A percentile compares a stretch with the other conserved stretches of the same genome.
Conservation (phyloP, 805 yeast genomes). For the Blastobotrys terrestris region DNA sequence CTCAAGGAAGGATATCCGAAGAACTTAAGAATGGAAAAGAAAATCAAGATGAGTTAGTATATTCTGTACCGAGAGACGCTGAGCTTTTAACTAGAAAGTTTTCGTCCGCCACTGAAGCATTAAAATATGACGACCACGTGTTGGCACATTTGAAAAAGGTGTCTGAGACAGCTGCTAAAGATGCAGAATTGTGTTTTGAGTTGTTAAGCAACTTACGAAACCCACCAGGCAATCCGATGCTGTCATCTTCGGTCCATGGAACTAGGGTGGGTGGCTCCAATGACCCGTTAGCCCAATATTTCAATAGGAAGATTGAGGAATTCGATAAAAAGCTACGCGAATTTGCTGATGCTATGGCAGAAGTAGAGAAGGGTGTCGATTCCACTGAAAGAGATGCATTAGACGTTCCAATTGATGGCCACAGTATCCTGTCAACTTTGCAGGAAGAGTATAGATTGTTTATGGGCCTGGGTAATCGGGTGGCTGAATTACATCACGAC, state of each 20-base stretch:
- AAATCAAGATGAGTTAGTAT: constrained; percentile 40
- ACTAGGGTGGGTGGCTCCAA: constrained; percentile 17
- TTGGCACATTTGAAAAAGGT: constrained; percentile 25
- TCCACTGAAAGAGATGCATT: constrained; percentile 24
- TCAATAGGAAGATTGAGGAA: constrained; percentile 40
- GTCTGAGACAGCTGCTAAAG: constrained; percentile 22
- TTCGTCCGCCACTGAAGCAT: constrained; percentile 46
- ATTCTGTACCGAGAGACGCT: constrained; percentile 50
- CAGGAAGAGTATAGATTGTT: constrained; percentile 60
- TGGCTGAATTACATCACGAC: constrained; percentile 62
- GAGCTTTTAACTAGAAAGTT: constrained; percentile 45
- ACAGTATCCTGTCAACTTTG: constrained; percentile 25
- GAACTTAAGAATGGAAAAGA: constrained; percentile 38
- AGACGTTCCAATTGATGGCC: constrained; percentile 13
- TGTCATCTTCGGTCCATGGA: constrained; percentile 1
- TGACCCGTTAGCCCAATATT: constrained; percentile 45
- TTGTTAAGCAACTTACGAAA: constrained; percentile 18
- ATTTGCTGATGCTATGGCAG: constrained; percentile 27
- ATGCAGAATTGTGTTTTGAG: constrained; percentile 27
- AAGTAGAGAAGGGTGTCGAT: constrained; percentile 30
- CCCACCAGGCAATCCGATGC: constrained; percentile 25
- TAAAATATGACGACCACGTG: constrained; percentile 39
- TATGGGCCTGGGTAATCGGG: constrained; percentile 64
- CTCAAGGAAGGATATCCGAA: constrained; percentile 48
- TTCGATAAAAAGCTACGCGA: constrained; percentile 37